Evolutionary conservation across 495 filamentous ascomycete genomes (phyloP).

Genomic region (Massariosphaeria phaeospora): DNA sequence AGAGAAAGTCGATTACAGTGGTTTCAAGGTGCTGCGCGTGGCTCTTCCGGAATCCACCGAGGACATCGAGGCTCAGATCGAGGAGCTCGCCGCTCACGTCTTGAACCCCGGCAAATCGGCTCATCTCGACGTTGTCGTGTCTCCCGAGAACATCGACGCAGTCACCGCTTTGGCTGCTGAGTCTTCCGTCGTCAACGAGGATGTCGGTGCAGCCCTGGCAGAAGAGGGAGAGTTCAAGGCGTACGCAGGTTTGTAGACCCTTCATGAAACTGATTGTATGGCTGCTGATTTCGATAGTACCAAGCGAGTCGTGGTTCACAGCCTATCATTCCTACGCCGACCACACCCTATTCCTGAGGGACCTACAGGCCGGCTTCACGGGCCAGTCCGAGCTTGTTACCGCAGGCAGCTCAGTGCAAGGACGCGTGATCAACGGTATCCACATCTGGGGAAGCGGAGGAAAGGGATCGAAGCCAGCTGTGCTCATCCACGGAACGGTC

Average conservation of each 20-base stretch:
- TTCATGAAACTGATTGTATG: too few relatives aligned
- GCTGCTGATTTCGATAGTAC: conserved; percentile 6
- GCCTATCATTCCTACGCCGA: conserved; percentile 55
- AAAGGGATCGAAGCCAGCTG: conserved; percentile 50
- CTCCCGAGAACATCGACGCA: conserved; percentile 17
- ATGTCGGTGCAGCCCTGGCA: conserved; percentile 13
- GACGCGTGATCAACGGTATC: conserved; percentile 53
- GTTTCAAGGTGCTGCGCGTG: conserved; percentile 23
- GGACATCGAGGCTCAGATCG: conserved; percentile 17
- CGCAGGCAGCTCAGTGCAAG: conserved; percentile 49
- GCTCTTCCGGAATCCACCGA: neutral
- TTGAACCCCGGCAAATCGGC: conserved; percentile 19
- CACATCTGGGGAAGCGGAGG: conserved; percentile 54
- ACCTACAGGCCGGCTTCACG: conserved; percentile 47
- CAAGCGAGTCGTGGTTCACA: conserved; percentile 47
- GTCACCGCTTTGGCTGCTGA: conserved; percentile 6
- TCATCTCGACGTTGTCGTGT: conserved; percentile 20
- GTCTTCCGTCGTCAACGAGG: conserved; percentile 13
- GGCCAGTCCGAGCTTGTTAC: conserved; percentile 50
- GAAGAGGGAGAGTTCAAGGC: conserved; percentile 9
- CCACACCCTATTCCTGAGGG: conserved; percentile 50
- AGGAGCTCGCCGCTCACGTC: conserved; percentile 20
- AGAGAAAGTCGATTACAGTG: conserved; percentile 19
- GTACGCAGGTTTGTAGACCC: conserved; percentile 5
- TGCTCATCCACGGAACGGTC: conserved; percentile 57